phyloP scores from a whole-genome alignment of 169 alveolate genomes.

The Eimeria maxima region DNA sequence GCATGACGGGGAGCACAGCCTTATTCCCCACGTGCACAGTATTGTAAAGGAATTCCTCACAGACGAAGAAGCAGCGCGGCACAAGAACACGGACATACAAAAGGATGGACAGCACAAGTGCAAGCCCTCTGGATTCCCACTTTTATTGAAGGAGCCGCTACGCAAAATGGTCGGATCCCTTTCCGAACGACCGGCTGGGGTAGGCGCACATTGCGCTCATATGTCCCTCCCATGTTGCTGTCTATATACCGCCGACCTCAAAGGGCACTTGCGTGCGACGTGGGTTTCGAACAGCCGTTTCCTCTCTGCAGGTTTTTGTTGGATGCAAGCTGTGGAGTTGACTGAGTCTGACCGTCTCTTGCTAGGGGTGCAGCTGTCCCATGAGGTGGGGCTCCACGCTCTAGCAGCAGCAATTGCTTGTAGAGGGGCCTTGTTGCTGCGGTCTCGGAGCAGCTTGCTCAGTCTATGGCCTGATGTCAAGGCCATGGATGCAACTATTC shows the following conservation, averaged over 20 bases:
- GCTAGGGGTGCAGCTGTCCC: conserved; percentile 57
- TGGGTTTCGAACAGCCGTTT: conserved; percentile 45
- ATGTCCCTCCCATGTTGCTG: conserved; percentile 49
- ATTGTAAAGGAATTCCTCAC: conserved; percentile 48
- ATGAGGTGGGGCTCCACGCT: conserved; percentile 77
- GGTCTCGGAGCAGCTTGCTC: conserved; percentile 24
- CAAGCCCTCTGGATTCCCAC: conserved; percentile 59
- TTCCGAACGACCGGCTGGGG: background rate
- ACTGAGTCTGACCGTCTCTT: conserved; percentile 65
- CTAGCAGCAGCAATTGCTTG: conserved; percentile 72
- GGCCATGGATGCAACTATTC: conserved; percentile 64
- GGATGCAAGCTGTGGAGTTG: conserved; percentile 59
- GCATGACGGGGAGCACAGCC: conserved; percentile 58
- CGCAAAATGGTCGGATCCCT: background rate
- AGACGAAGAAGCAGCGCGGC: conserved; percentile 40
- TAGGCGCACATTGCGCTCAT: background rate
- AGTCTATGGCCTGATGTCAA: conserved; percentile 45
- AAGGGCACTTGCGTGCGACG: conserved; percentile 64
- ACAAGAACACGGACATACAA: background rate
- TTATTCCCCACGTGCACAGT: conserved; percentile 70
- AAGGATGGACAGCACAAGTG: conserved; percentile 34
- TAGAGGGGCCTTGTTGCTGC: conserved; percentile 52
- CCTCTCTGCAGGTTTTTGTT: conserved; percentile 60
- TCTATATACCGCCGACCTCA: conserved; percentile 45
- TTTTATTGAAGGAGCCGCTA: conserved; percentile 23